Evolutionary conservation across 495 filamentous ascomycete genomes (phyloP).

Genomic region (Penicillium parvum): DNA sequence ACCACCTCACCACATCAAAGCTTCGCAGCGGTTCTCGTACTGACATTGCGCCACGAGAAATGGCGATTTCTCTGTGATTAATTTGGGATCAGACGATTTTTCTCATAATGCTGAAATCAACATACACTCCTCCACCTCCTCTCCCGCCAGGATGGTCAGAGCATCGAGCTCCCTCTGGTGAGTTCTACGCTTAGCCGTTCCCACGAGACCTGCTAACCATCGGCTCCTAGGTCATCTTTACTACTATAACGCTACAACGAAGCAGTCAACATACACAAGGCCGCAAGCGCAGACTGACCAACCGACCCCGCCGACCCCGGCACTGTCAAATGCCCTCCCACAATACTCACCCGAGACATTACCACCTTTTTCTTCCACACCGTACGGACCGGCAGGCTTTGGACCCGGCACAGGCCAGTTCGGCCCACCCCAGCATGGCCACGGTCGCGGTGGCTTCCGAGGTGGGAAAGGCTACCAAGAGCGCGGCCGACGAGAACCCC

Average conservation of each 20-base stretch:
- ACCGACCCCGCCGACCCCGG: constrained; percentile 22
- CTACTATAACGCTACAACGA: constrained; percentile 83
- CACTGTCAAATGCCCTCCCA: constrained; percentile 15
- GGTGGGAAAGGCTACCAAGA: constrained; percentile 51
- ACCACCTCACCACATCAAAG: constrained; percentile 38
- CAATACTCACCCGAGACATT: constrained; percentile 33
- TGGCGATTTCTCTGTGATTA: background rate
- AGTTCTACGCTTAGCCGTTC: constrained; percentile 11
- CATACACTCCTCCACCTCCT: constrained; percentile 46
- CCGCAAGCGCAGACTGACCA: constrained; percentile 44
- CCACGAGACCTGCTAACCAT: constrained; percentile 14
- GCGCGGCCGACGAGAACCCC: constrained; percentile 53
- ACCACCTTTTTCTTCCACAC: constrained; percentile 42
- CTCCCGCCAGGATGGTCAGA: constrained; percentile 84
- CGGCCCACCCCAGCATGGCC: constrained; percentile 20
- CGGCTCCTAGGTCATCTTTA: constrained; percentile 64
- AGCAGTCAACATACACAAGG: constrained; percentile 80
- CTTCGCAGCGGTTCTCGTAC: constrained; percentile 21
- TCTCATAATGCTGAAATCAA: constrained; percentile 39
- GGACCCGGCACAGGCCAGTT: constrained; percentile 12
- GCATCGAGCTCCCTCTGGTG: constrained; percentile 83
- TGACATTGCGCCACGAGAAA: constrained; percentile 6
- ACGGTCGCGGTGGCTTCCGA: constrained; percentile 38
- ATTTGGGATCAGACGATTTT: background rate
- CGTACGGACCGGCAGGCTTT: constrained; percentile 33